Evolutionary conservation across 768 basidiomycete genomes (phyloP).

Genomic region (Mycena venus): DNA sequence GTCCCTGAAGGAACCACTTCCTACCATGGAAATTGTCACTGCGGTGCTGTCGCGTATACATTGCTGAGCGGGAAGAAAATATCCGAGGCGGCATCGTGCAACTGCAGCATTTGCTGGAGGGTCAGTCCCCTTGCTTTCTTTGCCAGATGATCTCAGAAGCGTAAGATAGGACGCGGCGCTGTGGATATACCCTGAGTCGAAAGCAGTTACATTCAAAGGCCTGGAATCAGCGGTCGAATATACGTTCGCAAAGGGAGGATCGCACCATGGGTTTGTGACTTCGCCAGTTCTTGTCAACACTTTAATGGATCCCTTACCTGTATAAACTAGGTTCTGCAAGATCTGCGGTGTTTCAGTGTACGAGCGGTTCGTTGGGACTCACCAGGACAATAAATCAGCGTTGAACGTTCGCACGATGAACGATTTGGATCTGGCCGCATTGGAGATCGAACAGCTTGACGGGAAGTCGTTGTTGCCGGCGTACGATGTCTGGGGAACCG

Average conservation of each 20-base stretch:
- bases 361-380: neutral
- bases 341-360: conserved; percentile 20
- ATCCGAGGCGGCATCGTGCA: neutral
- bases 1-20: neutral
- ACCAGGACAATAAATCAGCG: neutral
- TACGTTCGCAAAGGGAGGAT: neutral
- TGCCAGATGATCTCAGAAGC: neutral
- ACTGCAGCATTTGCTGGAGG: conserved; percentile 26
- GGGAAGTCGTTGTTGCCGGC: neutral
- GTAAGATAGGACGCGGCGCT: conserved; percentile 12
- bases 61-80: neutral
- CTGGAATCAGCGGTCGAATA: conserved; percentile 13
- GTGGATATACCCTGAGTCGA: conserved; percentile 10
- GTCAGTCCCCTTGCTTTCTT: neutral
- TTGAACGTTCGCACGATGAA: too few relatives aligned
- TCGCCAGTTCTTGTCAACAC: too few relatives aligned
- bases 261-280: neutral
- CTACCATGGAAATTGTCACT: conserved; percentile 28
- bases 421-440: neutral
- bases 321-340: conserved; percentile 17
- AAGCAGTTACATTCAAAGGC: neutral
- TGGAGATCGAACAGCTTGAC: neutral
- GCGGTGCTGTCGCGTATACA: conserved; percentile 13
- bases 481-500: neutral
- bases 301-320: too few relatives aligned